Evolutionary conservation across 495 filamentous ascomycete species (phyloP).

Genomic region (Xylaria acuta): DNA sequence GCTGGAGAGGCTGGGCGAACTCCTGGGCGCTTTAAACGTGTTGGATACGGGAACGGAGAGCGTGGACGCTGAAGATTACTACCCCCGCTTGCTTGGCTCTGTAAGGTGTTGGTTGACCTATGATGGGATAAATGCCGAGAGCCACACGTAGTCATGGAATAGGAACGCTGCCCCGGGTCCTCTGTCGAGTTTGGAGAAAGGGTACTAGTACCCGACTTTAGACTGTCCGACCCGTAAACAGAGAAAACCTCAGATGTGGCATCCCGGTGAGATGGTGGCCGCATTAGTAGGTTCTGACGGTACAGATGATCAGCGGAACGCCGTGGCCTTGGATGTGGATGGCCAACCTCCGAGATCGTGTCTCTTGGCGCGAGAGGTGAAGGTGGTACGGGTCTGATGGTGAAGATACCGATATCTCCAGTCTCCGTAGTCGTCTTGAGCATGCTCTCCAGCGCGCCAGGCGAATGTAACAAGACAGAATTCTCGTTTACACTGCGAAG

Average conservation of each 20-base stretch:
- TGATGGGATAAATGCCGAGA: slow-evolving; percentile 58
- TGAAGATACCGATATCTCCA: slow-evolving; percentile 69
- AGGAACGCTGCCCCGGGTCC: slow-evolving; percentile 56
- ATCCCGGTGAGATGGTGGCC: slow-evolving; percentile 51
- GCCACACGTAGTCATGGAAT: slow-evolving; percentile 64
- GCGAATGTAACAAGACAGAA: slow-evolving; percentile 46
- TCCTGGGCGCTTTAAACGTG: slow-evolving; percentile 67
- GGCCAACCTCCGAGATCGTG: slow-evolving; percentile 33
- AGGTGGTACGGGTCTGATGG: slow-evolving; percentile 58
- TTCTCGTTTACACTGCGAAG: slow-evolving; percentile 48
- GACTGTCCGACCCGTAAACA: slow-evolving; percentile 54
- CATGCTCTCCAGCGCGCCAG: slow-evolving; percentile 64
- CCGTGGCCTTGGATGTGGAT: slow-evolving; percentile 34
- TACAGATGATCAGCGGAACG: slow-evolving; percentile 43
- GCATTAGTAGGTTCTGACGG: slow-evolving; percentile 41
- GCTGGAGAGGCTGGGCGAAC: slow-evolving; percentile 70
- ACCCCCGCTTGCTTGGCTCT: slow-evolving; percentile 47
- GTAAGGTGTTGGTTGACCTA: slow-evolving; percentile 60
- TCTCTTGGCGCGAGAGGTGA: slow-evolving; percentile 35
- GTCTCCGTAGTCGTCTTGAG: slow-evolving; percentile 73
- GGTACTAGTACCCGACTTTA: slow-evolving; percentile 48
- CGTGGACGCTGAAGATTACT: slow-evolving; percentile 58
- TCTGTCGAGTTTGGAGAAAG: slow-evolving; percentile 46
- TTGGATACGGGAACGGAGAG: slow-evolving; percentile 68
- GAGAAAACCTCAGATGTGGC: slow-evolving; percentile 54